Base-by-base conservation (phyloP, 2,329 filamentous ascomycete species). In the Stachybotrys chartarum region DNA sequence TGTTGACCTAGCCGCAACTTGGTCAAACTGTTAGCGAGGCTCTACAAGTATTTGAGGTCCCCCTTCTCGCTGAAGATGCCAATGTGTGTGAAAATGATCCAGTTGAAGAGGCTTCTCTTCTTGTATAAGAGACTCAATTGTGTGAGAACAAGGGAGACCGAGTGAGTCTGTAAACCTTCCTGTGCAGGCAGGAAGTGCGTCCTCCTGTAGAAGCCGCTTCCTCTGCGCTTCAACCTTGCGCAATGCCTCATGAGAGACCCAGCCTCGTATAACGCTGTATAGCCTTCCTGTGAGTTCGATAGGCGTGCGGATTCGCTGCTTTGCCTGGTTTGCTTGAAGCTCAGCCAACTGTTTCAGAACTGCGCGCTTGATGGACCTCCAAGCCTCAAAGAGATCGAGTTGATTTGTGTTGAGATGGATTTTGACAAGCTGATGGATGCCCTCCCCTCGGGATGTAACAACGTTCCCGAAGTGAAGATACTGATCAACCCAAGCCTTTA, bases 331-430 rank as follows among this genome's bases (percentile, higher is more conserved):
- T 24, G 32, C 32, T 46, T 54, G 44, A 16, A 64, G 50, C 39
- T 63, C 57, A 16, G 32, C n/a, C 18, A 64, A 50, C 47, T 63
- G 56, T 24, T 61, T 61, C 3, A 51, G 8, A 6, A 64, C 5
- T 3, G 55, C 56, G 8, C 54, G 55, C 51, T 60, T 61, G 8
- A 62, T 62, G 12, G 54, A 51, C 46, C 47, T 55, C 59, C 52
- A 63, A 30, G 55, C 56, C 5, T 58, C 52, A 51, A 63, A 64
- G 16, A 64, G 55, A 49, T 63, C 56, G 3, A 58, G 42, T 2
- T 45, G 56, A 6, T 53, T 58, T 31, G 10, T 60, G 44, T 62
- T 58, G 1, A 63, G 30, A 51, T 59, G 18, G 7, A 14, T 30
- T 30, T 64, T 62, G 8, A 63, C n/a, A 18, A 63, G 31, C 1